These are phyloP conservation scores for Diddensiella transvaalensis DNA, from an alignment of 805 yeast species.

Conservation along the genomic window DNA sequence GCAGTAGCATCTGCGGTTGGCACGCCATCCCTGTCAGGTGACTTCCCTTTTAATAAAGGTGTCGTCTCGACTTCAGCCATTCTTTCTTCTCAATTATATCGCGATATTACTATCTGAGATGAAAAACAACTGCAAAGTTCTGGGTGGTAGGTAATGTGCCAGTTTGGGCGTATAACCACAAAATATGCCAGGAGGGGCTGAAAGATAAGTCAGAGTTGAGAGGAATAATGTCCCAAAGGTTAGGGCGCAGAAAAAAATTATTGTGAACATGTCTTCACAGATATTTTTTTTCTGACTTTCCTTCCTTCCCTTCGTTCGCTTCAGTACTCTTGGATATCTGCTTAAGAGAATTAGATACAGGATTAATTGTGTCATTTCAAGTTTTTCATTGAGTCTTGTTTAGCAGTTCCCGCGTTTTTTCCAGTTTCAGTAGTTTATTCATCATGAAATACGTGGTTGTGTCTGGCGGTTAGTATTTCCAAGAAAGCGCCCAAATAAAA, in stretches of 20 bases:
- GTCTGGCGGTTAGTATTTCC: slow-evolving; percentile 66
- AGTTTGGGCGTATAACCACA: too few relatives aligned
- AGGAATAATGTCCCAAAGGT: slow-evolving; percentile 1
- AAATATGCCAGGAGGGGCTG: background rate
- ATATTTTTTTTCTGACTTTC: slow-evolving; percentile 2
- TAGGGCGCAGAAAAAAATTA: background rate
- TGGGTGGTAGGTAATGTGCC: too few relatives aligned
- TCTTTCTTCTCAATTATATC: too few relatives aligned
- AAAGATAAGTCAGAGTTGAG: too few relatives aligned
- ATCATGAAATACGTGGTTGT: slow-evolving; percentile 98
- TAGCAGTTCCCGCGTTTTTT: background rate
- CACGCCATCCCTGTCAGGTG: too few relatives aligned
- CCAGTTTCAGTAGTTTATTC: background rate
- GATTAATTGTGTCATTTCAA: too few relatives aligned
- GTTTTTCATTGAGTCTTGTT: background rate
- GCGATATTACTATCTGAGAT: too few relatives aligned
- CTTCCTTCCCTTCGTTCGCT: slow-evolving; percentile 6
- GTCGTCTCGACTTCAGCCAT: slow-evolving; percentile 4
- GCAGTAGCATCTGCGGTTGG: too few relatives aligned
- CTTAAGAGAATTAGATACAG: background rate
- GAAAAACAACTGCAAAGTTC: too few relatives aligned
- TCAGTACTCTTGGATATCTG: background rate
- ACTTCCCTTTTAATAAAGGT: background rate
- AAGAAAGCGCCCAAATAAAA: background rate
- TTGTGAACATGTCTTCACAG: background rate